Conservation (phyloP, 176 grass and related monocot genomes). For the Urochloa ruziziensis region DNA sequence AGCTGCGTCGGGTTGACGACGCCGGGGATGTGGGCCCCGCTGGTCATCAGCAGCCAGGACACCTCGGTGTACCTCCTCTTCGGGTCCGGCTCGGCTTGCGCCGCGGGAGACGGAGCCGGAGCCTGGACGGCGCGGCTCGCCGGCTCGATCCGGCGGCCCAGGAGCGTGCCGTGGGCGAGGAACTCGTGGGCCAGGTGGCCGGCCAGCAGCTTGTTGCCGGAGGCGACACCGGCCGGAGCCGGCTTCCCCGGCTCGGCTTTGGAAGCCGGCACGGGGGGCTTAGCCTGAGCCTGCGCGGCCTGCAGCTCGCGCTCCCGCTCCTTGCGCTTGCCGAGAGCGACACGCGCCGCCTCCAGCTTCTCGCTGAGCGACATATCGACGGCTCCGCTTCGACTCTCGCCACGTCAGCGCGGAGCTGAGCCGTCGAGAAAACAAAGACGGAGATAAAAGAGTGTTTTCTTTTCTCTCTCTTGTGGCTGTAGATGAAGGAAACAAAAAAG, state of each 20-base stretch:
- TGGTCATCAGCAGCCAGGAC: conserved; percentile 49
- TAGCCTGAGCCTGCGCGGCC: background rate
- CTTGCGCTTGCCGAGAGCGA: conserved; percentile 63
- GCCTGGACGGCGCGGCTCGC: background rate
- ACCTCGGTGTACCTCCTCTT: conserved; percentile 46
- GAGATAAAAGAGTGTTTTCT: background rate
- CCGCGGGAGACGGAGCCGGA: background rate
- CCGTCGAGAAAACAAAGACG: background rate
- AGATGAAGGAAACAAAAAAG: background rate
- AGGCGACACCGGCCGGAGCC: conserved; percentile 3
- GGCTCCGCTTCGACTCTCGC: conserved; percentile 1
- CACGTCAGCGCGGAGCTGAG: conserved; percentile 35
- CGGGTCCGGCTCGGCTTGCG: conserved; percentile 29
- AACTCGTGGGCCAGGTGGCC: conserved; percentile 85
- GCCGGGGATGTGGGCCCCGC: conserved; percentile 61
- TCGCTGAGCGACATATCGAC: conserved; percentile 62
- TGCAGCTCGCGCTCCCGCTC: conserved; percentile 44
- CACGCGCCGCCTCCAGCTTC: conserved; percentile 57
- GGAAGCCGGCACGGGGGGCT: background rate
- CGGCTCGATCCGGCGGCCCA: conserved; percentile 50
- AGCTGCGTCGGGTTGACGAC: conserved; percentile 93
- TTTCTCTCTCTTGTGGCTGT: background rate
- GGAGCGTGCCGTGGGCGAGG: conserved; percentile 61
- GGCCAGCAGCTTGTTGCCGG: conserved; percentile 59
- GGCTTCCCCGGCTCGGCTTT: conserved; percentile 43